Conservation (phyloP, 73 alveolate genomes). For the Uronychia setigera region DNA sequence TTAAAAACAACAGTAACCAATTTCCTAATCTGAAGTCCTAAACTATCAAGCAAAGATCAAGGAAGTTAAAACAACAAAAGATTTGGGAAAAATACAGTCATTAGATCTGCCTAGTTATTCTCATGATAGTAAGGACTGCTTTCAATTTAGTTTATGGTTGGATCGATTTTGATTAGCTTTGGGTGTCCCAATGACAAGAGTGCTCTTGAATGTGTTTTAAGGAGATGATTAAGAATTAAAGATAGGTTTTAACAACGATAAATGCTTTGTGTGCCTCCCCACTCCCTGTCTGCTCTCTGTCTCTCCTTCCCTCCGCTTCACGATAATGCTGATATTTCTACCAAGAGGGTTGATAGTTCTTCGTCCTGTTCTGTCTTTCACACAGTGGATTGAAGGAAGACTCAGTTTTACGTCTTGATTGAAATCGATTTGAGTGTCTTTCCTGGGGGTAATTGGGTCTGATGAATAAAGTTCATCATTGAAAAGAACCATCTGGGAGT, state of each 20-base stretch:
- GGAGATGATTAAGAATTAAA: not conserved
- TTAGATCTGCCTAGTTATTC: not conserved
- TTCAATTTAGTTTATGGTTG: not conserved
- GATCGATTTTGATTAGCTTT: not conserved
- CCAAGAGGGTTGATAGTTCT: not conserved
- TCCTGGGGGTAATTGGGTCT: not conserved
- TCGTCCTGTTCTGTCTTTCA: not conserved
- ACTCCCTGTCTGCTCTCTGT: not conserved
- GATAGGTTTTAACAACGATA: not conserved
- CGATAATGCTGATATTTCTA: not conserved
- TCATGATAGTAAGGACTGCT: not conserved
- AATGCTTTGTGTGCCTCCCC: not conserved
- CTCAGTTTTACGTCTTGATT: not conserved
- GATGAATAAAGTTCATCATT: not conserved
- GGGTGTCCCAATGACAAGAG: not conserved
- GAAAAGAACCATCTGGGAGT: not conserved
- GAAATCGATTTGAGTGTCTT: not conserved
- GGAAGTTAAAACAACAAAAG: not conserved
- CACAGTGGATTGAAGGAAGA: not conserved
- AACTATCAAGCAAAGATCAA: not conserved
- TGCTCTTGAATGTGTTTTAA: not conserved
- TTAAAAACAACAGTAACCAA: not conserved
- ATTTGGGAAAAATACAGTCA: not conserved
- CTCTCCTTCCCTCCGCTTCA: not conserved
- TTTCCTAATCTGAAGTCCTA: not conserved